These are phyloP conservation scores for Blastocrithidia nonstop DNA, from an alignment of 208 protist species.

Conservation along the genomic window DNA sequence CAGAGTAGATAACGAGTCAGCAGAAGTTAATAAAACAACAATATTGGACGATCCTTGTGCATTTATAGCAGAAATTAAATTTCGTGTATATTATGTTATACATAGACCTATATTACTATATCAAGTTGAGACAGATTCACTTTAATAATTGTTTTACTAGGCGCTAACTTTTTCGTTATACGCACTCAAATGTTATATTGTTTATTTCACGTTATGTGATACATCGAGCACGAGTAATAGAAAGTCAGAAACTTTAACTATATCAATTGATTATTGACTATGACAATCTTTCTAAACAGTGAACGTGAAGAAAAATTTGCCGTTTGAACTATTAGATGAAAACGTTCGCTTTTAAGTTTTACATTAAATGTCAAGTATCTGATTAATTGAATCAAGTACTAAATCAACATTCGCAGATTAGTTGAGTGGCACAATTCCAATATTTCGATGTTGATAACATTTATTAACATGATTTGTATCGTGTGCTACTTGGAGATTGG, in stretches of 20 bases:
- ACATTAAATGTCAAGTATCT: conserved; percentile 18
- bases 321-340: conserved; percentile 40
- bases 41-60: conserved; percentile 52
- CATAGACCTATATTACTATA: conserved; percentile 74
- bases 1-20: conserved; percentile 59
- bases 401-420: conserved; percentile 70
- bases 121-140: conserved; percentile 50
- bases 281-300: conserved; percentile 66
- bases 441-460: conserved; percentile 32
- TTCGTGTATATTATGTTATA: conserved; percentile 76
- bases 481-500: too few species aligned
- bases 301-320: conserved; percentile 58
- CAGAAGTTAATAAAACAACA: conserved; percentile 59
- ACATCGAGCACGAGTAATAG: conserved; percentile 62
- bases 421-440: conserved; percentile 72
- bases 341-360: conserved; percentile 22
- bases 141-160: conserved; percentile 11
- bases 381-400: conserved; percentile 39
- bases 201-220: conserved; percentile 67
- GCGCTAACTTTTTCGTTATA: conserved; percentile 8
- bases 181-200: conserved; percentile 53
- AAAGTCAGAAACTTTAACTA: conserved; percentile 72
- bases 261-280: conserved; percentile 67
- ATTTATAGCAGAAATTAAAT: conserved; percentile 58
- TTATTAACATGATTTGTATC: too few species aligned